Base-by-base conservation (phyloP, 768 basidiomycete species). In the Russula sp. region DNA sequence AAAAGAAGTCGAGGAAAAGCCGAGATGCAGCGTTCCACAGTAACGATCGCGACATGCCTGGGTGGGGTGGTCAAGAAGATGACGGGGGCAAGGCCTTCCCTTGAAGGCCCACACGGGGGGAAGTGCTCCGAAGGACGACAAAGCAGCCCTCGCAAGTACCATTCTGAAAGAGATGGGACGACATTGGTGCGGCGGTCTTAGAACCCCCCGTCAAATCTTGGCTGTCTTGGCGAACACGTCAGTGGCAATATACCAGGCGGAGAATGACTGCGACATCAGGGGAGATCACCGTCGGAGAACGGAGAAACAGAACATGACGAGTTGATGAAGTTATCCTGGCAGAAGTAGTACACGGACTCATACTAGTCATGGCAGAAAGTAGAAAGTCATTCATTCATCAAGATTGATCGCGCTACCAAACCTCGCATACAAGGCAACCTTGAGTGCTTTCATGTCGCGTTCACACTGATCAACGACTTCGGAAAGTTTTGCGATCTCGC, bases 361-460 rank as follows among this genome's bases (percentile, higher is more conserved):
- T 22, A 57, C 27, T 34, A 47, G 14, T 37, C n/a, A n/a, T 27
- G 31, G 42, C 11, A 16, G 55, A 18, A 18, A 39, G 27, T 13
- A 40, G 35, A 48, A 44, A 16, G 44, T 20, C 53, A 51, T 49
- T 71, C 70, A 89, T 71, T 90, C 91, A 72, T 96, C 94, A 51
- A 97, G 82, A 73, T 97, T 97, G 75, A 96, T 96, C 44, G 94
- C 89, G 47, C 81, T 84, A 20, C 94, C 94, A 72, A 98, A 98
- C 75, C 94, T 95, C 32, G 90, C 91, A 70, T 97, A 97, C 59
- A 94, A 71, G 0, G 78, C 71, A 47, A 88, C 80, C 72, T 94
- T 94, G 49, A 94, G 83, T 56, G 82, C 82, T 70, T 89, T 88
- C 91, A 94, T 92, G 69, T 84, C 77, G 37, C 74, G 78, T 68